Base-by-base conservation (phyloP, 768 basidiomycete genomes). In the Tephrocybe sp. region DNA sequence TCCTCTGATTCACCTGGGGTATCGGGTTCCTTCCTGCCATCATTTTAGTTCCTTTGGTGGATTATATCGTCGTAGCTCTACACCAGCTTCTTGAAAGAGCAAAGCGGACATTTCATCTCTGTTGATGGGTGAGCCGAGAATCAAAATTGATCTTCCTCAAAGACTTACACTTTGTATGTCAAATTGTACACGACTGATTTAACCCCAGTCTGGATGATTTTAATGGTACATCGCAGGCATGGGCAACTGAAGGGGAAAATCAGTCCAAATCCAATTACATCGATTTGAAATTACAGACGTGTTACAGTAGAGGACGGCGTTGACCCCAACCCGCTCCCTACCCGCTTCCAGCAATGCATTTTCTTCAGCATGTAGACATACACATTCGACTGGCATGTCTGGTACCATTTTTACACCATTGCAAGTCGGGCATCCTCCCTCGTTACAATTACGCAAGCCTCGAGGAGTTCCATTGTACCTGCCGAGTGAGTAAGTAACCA, bases 341-440 rank as follows among this genome's bases (percentile, higher is more conserved):
- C 97, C 95, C 1, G 93, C 93, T 70, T 98, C 95, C 2, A 98
- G 69, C 12, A 98, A 73, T 0, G 95, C 97, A 61, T 98, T 99
- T 70, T 99, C 97, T 68, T 99, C 97, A 0, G 97, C 97, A 64
- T 99, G 97, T 9, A 99, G 71, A 61, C 97, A 99, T 2, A 98
- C 73, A 60, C 97, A 99, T 62, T 91, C 91, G 42, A 82, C 76
- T 13, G 81, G 69, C 42, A 69, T 71, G 31, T 79, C 74, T 22
- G 68, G 67, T 3, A 72, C 66, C 40, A 65, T 60, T 9, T 70
- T 68, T 2, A 70, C 72, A 16, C 77, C 80, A 60, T 88, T 88
- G 68, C 97, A 99, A 23, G 82, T 76, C 3, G 71, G 56, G 65
- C 97, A 99, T 15, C 97, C 95, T 6, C 95, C 97, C 73, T 90